Conservation (phyloP, 78 protist genomes). For the Guillardia theta region DNA sequence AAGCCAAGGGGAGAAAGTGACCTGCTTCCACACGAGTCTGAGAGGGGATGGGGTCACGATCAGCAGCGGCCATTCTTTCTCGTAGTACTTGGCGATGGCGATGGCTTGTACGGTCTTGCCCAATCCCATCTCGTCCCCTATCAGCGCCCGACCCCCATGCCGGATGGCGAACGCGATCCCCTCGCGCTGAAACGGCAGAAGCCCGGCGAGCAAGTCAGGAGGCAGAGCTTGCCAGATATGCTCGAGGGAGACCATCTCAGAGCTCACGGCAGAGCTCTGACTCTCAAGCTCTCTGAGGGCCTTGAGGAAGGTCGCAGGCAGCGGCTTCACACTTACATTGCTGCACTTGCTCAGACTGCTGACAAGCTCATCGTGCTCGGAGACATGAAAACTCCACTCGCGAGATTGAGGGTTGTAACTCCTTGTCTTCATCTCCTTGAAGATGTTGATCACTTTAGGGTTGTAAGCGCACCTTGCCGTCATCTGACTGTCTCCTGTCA, state of each 20-base stretch:
- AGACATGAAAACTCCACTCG: neutral
- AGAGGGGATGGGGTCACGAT: neutral
- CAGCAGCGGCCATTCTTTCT: slow-evolving; percentile 34
- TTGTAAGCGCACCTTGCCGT: too few species aligned
- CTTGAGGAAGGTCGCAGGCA: neutral
- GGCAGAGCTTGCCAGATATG: neutral
- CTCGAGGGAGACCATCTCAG: neutral
- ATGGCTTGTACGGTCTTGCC: slow-evolving; percentile 76
- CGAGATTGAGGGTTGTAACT: too few species aligned
- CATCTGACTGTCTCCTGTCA: too few species aligned
- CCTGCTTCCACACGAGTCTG: neutral
- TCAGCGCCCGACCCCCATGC: slow-evolving; percentile 18
- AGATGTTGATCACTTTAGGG: too few species aligned
- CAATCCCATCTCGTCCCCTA: slow-evolving; percentile 88
- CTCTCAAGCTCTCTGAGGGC: neutral
- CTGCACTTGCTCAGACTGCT: neutral
- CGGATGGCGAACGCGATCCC: neutral
- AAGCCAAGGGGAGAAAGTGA: too few species aligned
- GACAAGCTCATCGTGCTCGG: neutral
- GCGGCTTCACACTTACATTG: neutral
- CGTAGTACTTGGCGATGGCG: neutral
- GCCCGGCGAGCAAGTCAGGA: neutral
- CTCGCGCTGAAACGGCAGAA: neutral
- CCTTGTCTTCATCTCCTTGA: too few species aligned
- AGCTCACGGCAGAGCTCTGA: too few species aligned